Base-by-base conservation (phyloP, 441 rosid species). In the Syzygium syzygioides region DNA sequence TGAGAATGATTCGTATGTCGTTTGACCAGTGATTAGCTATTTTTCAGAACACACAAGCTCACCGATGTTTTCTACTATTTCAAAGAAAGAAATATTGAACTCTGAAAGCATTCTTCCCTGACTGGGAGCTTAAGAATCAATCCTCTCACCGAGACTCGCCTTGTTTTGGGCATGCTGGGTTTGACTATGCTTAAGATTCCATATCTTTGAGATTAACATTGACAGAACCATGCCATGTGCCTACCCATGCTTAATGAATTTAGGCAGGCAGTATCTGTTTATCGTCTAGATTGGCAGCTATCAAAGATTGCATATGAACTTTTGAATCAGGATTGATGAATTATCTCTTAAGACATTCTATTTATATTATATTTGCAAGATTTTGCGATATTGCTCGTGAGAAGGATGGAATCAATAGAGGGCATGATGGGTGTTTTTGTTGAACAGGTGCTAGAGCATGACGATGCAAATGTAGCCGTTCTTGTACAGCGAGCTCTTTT, bases 401-500 rank as follows among this genome's bases (percentile, higher is more conserved):
- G 41, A 76, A 23, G 52, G 52, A 76, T 76, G 83, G 25, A 76
- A 76, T 76, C n/a, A 25, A 76, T 41, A 20, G n/a, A 12, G 41
- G 52, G 52, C 83, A 12, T 34, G 83, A 76, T 9, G 20, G 60
- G 17, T 84, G 50, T 62, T 76, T 86, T 87, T 89, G 91, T 59
- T 54, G 53, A 92, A 89, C 91, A 97, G 99, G 99, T 95, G 87
- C 94, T 97, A 15, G 97, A 95, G 45, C 92, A 92, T 2, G 98
- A 97, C 79, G 93, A 93, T 26, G 85, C 91, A 89, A 96, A 97
- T 71, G 97, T 95, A 53, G 86, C 96, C 5, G 95, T 94, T 62
- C 94, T 96, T 34, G 98, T 97, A 55, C 99, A 97, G 91, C 97
- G 98, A 62, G 99, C 98, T n/a, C 96, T 97, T 11, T 91, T 97